These are phyloP conservation scores for Candida piceae DNA, from an alignment of 805 yeast species.

Conservation along the genomic window DNA sequence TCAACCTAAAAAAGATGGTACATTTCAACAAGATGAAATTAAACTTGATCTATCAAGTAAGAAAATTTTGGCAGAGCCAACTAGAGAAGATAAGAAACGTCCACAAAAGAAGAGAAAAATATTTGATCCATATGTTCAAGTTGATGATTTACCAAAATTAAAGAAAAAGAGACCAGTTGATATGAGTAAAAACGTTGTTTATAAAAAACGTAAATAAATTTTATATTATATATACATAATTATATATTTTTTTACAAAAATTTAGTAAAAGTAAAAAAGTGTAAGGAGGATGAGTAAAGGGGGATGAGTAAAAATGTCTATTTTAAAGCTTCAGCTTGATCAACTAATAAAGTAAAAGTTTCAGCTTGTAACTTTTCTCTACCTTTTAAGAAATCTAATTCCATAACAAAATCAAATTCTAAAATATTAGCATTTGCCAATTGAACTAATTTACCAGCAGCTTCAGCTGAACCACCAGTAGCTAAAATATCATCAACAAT, in stretches of 20 bases:
- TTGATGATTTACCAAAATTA: constrained; percentile 19
- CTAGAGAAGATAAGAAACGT: constrained; percentile 13
- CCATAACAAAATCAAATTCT: constrained; percentile 88
- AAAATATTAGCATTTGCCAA: constrained; percentile 64
- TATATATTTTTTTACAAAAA: no score
- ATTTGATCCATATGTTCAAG: constrained; percentile 55
- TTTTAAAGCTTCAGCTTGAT: constrained; percentile 57
- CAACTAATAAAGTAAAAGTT: constrained; percentile 82
- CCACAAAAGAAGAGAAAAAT: constrained; percentile 29
- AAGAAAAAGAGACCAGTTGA: constrained; percentile 25
- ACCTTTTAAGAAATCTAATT: constrained; percentile 91
- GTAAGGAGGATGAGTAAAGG: no score
- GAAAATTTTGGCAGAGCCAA: constrained; percentile 15
- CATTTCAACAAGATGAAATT: constrained; percentile 21
- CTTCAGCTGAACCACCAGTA: constrained; percentile 94
- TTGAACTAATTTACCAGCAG: constrained; percentile 81
- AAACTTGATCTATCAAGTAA: constrained; percentile 24
- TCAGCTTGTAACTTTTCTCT: constrained; percentile 82
- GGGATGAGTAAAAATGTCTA: background rate
- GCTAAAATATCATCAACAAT: constrained; percentile 96
- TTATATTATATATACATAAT: no score
- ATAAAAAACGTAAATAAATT: constrained; percentile 16
- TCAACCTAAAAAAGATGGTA: constrained; percentile 11
- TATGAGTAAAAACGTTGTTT: constrained; percentile 25
- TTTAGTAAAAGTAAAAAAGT: no score